These are phyloP conservation scores for Microcyclospora pomicola DNA, from an alignment of 2,329 filamentous ascomycete species.

Conservation along the genomic window DNA sequence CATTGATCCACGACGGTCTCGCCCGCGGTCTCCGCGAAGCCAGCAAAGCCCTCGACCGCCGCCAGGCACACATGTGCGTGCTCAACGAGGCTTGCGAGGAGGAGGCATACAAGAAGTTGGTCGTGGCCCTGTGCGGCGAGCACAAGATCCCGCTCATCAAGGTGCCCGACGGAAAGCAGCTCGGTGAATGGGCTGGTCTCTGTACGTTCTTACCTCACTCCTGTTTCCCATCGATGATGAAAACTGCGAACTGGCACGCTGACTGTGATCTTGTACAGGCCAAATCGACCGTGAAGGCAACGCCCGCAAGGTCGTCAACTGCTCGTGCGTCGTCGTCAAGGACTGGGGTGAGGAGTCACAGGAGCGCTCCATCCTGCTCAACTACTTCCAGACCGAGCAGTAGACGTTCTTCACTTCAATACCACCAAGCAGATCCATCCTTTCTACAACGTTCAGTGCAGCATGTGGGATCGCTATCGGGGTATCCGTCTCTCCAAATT, in stretches of 20 bases:
- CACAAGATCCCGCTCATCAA: conserved; percentile 99
- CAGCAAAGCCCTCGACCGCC: conserved; percentile 95
- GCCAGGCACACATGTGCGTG: conserved; percentile 99
- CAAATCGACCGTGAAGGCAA: conserved; percentile 98
- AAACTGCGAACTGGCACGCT: not conserved
- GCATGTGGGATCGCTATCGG: no score
- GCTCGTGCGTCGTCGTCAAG: conserved; percentile 99
- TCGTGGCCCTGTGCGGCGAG: conserved; percentile 95
- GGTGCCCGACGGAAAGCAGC: conserved; percentile 98
- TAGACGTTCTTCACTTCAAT: conserved; percentile 21
- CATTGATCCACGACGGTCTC: conserved; percentile 98
- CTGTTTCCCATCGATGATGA: conserved; percentile 2
- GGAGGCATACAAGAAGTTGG: conserved; percentile 99
- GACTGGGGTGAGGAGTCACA: conserved; percentile 99
- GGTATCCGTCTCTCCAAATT: no score
- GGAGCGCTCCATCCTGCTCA: conserved; percentile 96
- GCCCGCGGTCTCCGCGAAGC: conserved; percentile 97
- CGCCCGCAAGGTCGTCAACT: conserved; percentile 99
- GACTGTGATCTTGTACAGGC: conserved; percentile 40
- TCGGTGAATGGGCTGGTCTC: conserved; percentile 99
- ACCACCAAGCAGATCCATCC: no score
- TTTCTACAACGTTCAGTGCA: no score
- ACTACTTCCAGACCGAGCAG: conserved; percentile 95
- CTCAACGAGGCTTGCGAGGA: conserved; percentile 99
- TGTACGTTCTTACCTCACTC: conserved; percentile 53